Conservation (phyloP, 192 early-diverging fungal species). For the Linnemannia elongata region DNA sequence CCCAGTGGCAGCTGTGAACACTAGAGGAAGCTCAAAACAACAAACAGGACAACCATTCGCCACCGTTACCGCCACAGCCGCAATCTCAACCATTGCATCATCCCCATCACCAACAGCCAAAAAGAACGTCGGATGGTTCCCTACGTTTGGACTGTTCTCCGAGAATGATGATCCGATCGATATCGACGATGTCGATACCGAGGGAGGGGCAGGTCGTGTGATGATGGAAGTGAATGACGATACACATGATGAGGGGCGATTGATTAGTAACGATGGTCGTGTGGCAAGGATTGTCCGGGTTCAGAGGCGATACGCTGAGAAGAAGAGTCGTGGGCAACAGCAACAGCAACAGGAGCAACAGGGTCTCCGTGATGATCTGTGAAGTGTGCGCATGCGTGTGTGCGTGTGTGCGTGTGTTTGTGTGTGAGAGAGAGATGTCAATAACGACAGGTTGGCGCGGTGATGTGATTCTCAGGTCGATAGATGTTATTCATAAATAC, state of each 20-base stretch:
- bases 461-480: background rate
- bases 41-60: background rate
- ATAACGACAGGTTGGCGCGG: background rate
- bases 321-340: background rate
- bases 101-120: background rate
- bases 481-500: background rate
- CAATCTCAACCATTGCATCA: background rate
- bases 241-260: background rate
- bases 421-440: background rate
- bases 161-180: background rate
- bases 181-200: no score
- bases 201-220: background rate
- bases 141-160: background rate
- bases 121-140: background rate
- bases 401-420: no score
- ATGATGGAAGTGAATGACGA: background rate
- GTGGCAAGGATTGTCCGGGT: conserved; percentile 18
- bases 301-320: background rate
- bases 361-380: background rate
- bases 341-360: background rate
- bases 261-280: conserved; percentile 20
- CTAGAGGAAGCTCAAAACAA: background rate
- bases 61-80: background rate
- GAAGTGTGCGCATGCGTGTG: no score
- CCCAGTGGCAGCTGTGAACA: background rate